These are phyloP conservation scores for Coemansia sp. DNA, from an alignment of 192 early-diverging fungal genomes.

Conservation along the genomic window DNA sequence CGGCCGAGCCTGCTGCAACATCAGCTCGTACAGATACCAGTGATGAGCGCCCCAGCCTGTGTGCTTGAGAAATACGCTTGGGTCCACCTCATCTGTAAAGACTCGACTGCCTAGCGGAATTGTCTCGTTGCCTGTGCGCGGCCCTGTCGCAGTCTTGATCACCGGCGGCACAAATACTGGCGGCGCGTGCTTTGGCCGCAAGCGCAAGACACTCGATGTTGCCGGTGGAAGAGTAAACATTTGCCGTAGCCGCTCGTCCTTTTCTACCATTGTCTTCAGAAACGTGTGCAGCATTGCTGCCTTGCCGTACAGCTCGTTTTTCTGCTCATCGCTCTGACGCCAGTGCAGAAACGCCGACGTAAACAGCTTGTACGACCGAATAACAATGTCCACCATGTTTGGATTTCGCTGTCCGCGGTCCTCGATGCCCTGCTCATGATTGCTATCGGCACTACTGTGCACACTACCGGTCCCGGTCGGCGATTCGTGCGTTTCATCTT, in stretches of 20 bases:
- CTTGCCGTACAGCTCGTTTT: slow-evolving; percentile 33
- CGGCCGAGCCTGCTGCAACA: slow-evolving; percentile 19
- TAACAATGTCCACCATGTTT: slow-evolving; percentile 50
- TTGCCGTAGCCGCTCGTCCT: slow-evolving; percentile 44
- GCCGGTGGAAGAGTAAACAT: slow-evolving; percentile 21
- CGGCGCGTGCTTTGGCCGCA: slow-evolving; percentile 15
- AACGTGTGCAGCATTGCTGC: slow-evolving; percentile 36
- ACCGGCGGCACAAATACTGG: slow-evolving; percentile 30
- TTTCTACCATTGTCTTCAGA: slow-evolving; percentile 37
- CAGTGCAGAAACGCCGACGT: slow-evolving; percentile 36
- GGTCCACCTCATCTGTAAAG: slow-evolving; percentile 34
- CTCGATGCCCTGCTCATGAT: background rate
- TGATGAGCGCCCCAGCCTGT: slow-evolving; percentile 40
- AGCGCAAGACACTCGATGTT: background rate
- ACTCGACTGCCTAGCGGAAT: slow-evolving; percentile 28
- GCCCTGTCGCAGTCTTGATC: slow-evolving; percentile 3
- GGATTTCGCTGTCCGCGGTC: slow-evolving; percentile 46
- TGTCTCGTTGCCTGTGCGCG: slow-evolving; percentile 13
- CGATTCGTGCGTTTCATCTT: background rate
- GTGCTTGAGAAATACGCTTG: slow-evolving; percentile 23
- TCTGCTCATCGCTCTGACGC: slow-evolving; percentile 15
- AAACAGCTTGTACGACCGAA: slow-evolving; percentile 49
- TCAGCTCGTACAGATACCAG: slow-evolving; percentile 28
- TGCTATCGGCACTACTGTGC: background rate
- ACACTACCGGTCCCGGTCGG: slow-evolving; percentile 1